Evolutionary conservation across 352 stramenopile genomes (phyloP), one percentile per base, ranked within the genome.

Genomic region (Globisporangium middletonii): DNA sequence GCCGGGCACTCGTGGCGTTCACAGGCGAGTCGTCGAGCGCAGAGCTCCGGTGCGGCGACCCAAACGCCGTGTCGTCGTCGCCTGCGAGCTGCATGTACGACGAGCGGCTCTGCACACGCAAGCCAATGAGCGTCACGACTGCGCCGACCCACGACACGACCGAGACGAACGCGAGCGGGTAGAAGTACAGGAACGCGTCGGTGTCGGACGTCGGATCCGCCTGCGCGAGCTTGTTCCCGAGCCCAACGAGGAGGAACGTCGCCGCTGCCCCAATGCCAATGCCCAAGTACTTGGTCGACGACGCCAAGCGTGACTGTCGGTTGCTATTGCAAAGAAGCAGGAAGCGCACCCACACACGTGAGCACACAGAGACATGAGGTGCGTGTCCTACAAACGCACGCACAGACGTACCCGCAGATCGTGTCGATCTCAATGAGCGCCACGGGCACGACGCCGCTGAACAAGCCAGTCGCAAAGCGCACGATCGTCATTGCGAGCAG

Each of bases 361-460:
- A 5, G n/a, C 28, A 37, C 26, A 62, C 6, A 27, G 47, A 11
- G 2, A 45, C 15, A 53, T 19, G 28, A 2, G 15, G 16, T 18
- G 38, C 38, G 23, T 23, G 23, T 23, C 23, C 23, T n/a, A 4
- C 41, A 45, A 12, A 42, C 13, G 2, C 18, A 41, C 44, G 23
- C 0, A 46, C 15, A 11, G 30, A 60, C 65, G 42, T 63, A 79
- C 70, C 81, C 82, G 60, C 83, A 92, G 44, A 92, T 90, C 37
- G 86, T 88, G 63, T 92, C 83, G 26, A 90, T 89, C 60, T 92
- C 79, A 46, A 90, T 89, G 18, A 88, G 65, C 35, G 83, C 79
- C 42, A 90, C 79, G 4, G 83, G 80, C 16, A 85, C 60, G 18
- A 90, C 83, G 26, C 83, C 83, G 44, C 79, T 92, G 51, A 86